These are phyloP conservation scores for Kluyveromyces siamensis DNA, from an alignment of 805 yeast genomes.

Conservation along the genomic window DNA sequence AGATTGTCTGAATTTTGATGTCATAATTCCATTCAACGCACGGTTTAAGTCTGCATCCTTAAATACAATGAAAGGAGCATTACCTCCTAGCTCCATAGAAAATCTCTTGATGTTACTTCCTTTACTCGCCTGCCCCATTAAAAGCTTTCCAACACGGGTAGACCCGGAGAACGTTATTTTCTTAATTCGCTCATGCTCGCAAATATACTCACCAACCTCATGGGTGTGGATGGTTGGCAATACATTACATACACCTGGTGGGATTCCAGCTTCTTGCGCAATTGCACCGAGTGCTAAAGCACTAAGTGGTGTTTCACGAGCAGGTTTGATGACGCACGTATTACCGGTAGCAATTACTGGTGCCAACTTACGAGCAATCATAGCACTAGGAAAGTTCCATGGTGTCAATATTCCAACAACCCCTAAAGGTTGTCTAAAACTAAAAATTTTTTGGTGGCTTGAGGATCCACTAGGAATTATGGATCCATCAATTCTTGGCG, in stretches of 20 bases:
- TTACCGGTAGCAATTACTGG: slow-evolving; percentile 79
- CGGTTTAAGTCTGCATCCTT: slow-evolving; percentile 60
- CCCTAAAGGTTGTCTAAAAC: slow-evolving; percentile 70
- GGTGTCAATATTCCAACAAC: slow-evolving; percentile 75
- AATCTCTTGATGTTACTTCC: slow-evolving; percentile 49
- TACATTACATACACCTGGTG: slow-evolving; percentile 59
- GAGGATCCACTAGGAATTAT: slow-evolving; percentile 46
- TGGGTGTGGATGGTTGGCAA: slow-evolving; percentile 39
- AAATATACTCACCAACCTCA: slow-evolving; percentile 43
- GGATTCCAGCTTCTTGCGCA: slow-evolving; percentile 60
- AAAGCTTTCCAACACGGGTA: slow-evolving; percentile 59
- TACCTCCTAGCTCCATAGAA: slow-evolving; percentile 72
- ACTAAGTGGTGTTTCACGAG: slow-evolving; percentile 63
- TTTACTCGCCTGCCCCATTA: slow-evolving; percentile 48
- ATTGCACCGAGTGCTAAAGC: slow-evolving; percentile 60
- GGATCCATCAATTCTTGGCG: slow-evolving; percentile 64
- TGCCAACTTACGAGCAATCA: slow-evolving; percentile 66
- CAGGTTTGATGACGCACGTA: slow-evolving; percentile 70
- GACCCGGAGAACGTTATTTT: slow-evolving; percentile 76
- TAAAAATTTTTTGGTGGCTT: slow-evolving; percentile 39
- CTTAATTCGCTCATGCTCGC: slow-evolving; percentile 46
- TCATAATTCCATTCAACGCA: slow-evolving; percentile 60
- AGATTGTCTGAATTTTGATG: slow-evolving; percentile 61
- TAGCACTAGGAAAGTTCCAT: slow-evolving; percentile 78
- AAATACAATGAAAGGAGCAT: slow-evolving; percentile 70